phyloP scores from a whole-genome alignment of 306 rosid genomes.

The Ziziphus jujuba region DNA sequence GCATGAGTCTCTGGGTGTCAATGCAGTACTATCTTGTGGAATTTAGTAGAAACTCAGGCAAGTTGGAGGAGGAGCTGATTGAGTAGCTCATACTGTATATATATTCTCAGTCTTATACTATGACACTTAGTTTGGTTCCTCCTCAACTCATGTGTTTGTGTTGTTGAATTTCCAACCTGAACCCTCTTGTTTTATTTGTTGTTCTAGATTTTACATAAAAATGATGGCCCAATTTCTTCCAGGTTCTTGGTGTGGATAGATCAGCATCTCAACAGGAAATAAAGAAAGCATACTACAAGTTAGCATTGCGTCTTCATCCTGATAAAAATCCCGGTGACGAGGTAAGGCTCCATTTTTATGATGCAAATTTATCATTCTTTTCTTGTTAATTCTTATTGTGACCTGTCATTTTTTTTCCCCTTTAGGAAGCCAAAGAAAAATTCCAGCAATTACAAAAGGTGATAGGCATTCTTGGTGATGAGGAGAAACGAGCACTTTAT shows the following conservation, averaged over 20 bases:
- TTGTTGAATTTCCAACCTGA: too few relatives aligned
- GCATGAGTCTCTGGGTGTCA: too few relatives aligned
- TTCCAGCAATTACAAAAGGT: slow-evolving; percentile 87
- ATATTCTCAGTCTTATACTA: too few relatives aligned
- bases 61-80: too few relatives aligned
- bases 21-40: too few relatives aligned
- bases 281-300: slow-evolving; percentile 85
- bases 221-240: not conserved
- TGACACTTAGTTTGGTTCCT: too few relatives aligned
- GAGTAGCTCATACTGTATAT: too few relatives aligned
- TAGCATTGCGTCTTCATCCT: slow-evolving; percentile 92
- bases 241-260: slow-evolving; percentile 75
- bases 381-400: not conserved
- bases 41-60: too few relatives aligned
- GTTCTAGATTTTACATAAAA: not conserved
- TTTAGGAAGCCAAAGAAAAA: slow-evolving; percentile 84
- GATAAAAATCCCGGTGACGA: slow-evolving; percentile 87
- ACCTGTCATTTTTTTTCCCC: slow-evolving; percentile 6
- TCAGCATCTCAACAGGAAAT: slow-evolving; percentile 86
- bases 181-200: not conserved
- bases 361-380: not conserved
- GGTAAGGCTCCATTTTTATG: slow-evolving; percentile 36
- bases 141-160: too few relatives aligned
- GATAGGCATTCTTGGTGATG: slow-evolving; percentile 88
- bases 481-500: slow-evolving; percentile 79